These are phyloP conservation scores for Agaricus blazei DNA, from an alignment of 768 basidiomycete genomes.

Conservation along the genomic window DNA sequence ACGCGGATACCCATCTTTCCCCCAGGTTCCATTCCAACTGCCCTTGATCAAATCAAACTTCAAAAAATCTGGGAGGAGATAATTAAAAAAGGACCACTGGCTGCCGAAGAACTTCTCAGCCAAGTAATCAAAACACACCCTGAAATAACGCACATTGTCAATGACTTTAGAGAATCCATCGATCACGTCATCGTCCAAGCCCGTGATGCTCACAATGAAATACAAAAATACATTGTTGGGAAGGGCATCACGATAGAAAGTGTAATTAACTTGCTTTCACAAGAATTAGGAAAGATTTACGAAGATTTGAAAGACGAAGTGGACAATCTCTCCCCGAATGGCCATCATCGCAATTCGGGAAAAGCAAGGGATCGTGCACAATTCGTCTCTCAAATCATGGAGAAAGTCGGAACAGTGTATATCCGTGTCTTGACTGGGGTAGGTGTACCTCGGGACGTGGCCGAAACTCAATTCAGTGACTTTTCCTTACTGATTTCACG, in stretches of 20 bases:
- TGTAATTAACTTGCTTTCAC: not conserved
- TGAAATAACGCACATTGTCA: not conserved
- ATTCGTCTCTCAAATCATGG: not conserved
- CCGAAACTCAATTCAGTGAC: not conserved
- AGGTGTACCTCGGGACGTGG: conserved; percentile 5
- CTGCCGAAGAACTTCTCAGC: not conserved
- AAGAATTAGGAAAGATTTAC: not conserved
- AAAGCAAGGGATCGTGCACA: conserved; percentile 1
- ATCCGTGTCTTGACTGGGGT: not conserved
- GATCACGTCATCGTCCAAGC: not conserved
- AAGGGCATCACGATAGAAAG: conserved; percentile 1
- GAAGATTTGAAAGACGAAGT: conserved; percentile 6
- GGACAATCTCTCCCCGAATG: conserved; percentile 8
- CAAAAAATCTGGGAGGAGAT: conserved; percentile 1
- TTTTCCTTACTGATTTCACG: not conserved
- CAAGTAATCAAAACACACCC: not conserved
- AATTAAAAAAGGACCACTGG: not conserved
- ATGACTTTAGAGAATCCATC: not conserved
- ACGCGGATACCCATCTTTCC: no score
- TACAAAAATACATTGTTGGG: not conserved
- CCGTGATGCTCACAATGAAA: not conserved
- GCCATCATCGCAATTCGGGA: conserved; percentile 6
- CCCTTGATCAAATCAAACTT: not conserved
- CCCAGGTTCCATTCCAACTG: not conserved
- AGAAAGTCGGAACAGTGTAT: conserved; percentile 2